Base-by-base conservation (phyloP, 2,329 filamentous ascomycete species). In the Nemania sp. region DNA sequence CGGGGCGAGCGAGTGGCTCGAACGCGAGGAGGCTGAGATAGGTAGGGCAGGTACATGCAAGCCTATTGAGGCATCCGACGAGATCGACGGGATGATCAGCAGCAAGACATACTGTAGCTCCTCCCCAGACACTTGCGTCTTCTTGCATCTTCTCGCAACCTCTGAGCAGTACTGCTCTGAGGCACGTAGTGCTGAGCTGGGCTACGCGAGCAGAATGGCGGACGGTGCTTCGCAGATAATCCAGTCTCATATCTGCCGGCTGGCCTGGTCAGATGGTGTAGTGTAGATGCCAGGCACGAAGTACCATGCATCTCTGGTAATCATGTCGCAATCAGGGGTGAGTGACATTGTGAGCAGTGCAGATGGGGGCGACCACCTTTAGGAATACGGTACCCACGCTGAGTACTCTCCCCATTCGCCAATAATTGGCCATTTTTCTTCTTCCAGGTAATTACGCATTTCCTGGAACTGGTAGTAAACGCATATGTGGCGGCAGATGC, bases 261-360 rank as follows among this genome's bases (percentile, higher is more conserved):
- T n/a, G n/a, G n/a, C n/a, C n/a, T n/a, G n/a, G n/a, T n/a, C n/a
- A n/a, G n/a, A n/a, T n/a, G n/a, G n/a, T n/a, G n/a, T n/a, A n/a
- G n/a, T n/a, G n/a, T n/a, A n/a, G n/a, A 40, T 48, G n/a, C 44
- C n/a, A 34, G 47, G 19, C 43, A 45, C 34, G 47, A 57, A 57
- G 55, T 57, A 51, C 55, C 55, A 51, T 57, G 55, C 55, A 48
- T 54, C 22, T 20, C 30, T 47, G 44, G 41, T 44, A 20, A 31
- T 20, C 41, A 41, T 44, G 46, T 37, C 46, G 49, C 33, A 33
- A 47, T 41, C 45, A 47, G 41, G 44, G 36, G 48, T 23, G 30
- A 31, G 33, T 49, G 53, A 11, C 31, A 28, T 37, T 39, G 24
- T 31, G 44, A n/a, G 14, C 31, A 28, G 43, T 39, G 24, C 37